phyloP scores from a whole-genome alignment of 2,329 filamentous ascomycete genomes.

The Dactylellina sp. region DNA sequence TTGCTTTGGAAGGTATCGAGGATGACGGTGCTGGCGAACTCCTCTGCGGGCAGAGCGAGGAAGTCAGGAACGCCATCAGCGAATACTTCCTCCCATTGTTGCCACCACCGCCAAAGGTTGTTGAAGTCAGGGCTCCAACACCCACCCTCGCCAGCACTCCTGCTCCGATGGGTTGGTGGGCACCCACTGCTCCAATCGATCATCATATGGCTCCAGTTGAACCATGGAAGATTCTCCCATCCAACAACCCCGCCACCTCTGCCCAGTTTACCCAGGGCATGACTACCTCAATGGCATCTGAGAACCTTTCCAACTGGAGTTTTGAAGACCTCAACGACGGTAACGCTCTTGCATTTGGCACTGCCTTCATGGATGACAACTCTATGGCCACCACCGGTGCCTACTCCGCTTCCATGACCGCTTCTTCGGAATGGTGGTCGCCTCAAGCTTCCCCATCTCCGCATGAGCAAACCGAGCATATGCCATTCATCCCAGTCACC shows the following conservation, averaged over 20 bases:
- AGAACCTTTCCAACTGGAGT: conserved; percentile 58
- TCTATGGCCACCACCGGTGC: conserved; percentile 65
- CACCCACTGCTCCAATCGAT: conserved; percentile 71
- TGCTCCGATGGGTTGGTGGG: conserved; percentile 81
- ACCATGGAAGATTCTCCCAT: conserved; percentile 89
- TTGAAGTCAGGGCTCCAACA: conserved; percentile 84
- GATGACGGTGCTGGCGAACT: conserved; percentile 96
- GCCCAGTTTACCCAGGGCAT: conserved; percentile 43
- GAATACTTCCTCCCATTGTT: conserved; percentile 87
- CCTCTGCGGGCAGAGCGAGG: conserved; percentile 88
- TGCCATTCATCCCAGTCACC: conserved; percentile 50
- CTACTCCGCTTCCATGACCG: conserved; percentile 59
- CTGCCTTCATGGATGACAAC: conserved; percentile 61
- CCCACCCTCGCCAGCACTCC: conserved; percentile 82
- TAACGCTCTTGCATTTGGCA: conserved; percentile 51
- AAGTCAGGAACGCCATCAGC: conserved; percentile 89
- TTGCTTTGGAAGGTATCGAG: conserved; percentile 92
- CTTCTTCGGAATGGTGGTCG: conserved; percentile 56
- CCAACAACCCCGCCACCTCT: conserved; percentile 66
- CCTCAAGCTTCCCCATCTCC: conserved; percentile 55
- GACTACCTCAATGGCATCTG: conserved; percentile 58
- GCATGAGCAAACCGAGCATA: conserved; percentile 51
- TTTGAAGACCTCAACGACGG: conserved; percentile 51
- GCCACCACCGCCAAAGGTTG: conserved; percentile 84
- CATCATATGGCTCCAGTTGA: conserved; percentile 74